These are phyloP conservation scores for Phytophthora brassicae DNA, from an alignment of 352 stramenopile genomes.

Conservation along the genomic window DNA sequence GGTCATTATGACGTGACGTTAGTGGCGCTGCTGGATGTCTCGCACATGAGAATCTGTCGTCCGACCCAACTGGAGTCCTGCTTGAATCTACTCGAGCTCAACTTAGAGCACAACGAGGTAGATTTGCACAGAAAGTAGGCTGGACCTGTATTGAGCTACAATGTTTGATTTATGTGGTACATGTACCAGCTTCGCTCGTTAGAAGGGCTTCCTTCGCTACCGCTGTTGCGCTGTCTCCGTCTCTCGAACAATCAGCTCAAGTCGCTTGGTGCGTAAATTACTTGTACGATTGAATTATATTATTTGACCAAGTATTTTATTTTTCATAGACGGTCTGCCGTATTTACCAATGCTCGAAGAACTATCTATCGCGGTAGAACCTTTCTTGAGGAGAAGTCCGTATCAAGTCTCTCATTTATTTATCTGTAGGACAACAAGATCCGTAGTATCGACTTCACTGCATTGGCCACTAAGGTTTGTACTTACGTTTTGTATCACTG, in stretches of 20 bases:
- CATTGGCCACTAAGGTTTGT: constrained; percentile 37
- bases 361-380: constrained; percentile 45
- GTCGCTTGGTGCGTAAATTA: constrained; percentile 38
- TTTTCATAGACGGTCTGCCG: constrained; percentile 42
- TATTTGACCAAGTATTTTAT: not conserved
- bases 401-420: not conserved
- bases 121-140: not conserved
- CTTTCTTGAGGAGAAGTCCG: not conserved
- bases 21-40: constrained; percentile 68
- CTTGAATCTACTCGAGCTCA: constrained; percentile 57
- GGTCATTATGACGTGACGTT: constrained; percentile 77
- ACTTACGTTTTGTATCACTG: not conserved
- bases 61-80: constrained; percentile 51
- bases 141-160: too few species aligned
- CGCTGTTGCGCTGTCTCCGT: constrained; percentile 46
- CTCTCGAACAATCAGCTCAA: constrained; percentile 51
- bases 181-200: constrained; percentile 47
- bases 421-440: constrained; percentile 55
- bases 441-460: constrained; percentile 40
- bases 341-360: constrained; percentile 51
- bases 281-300: not conserved
- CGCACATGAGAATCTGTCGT: constrained; percentile 34
- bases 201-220: constrained; percentile 46
- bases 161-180: too few species aligned
- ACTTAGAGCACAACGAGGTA: constrained; percentile 59